phyloP scores from a whole-genome alignment of 1,284 basidiomycete genomes.

The Porphyrellus sp. region DNA sequence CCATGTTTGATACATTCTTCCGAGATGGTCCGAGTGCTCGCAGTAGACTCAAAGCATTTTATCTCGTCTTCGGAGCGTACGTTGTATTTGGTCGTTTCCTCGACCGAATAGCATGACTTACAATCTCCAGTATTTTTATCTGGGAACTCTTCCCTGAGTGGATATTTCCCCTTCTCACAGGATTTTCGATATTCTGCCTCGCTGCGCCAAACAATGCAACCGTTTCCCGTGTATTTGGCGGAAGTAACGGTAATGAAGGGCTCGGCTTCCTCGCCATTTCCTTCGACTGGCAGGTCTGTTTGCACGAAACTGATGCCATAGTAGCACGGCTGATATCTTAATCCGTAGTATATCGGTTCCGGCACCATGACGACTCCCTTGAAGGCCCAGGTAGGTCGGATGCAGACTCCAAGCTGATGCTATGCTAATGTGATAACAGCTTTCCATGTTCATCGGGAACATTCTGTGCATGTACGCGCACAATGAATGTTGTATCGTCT shows the following conservation, averaged over 20 bases:
- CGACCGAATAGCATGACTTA: background rate
- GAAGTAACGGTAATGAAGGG: slow-evolving; percentile 59
- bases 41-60: slow-evolving; percentile 48
- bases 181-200: slow-evolving; percentile 56
- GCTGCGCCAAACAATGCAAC: slow-evolving; percentile 46
- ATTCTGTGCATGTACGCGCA: slow-evolving; percentile 44
- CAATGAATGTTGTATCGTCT: background rate
- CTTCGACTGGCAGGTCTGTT: slow-evolving; percentile 7
- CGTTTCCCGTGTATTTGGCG: slow-evolving; percentile 58
- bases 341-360: slow-evolving; percentile 41
- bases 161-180: slow-evolving; percentile 49
- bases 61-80: slow-evolving; percentile 45
- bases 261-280: slow-evolving; percentile 38
- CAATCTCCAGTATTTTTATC: slow-evolving; percentile 40
- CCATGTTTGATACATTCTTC: slow-evolving; percentile 57
- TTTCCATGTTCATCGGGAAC: slow-evolving; percentile 44
- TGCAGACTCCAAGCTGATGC: rapidly evolving
- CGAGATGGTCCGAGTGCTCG: slow-evolving; percentile 45
- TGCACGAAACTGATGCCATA: background rate
- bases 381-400: slow-evolving; percentile 36
- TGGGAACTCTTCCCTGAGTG: slow-evolving; percentile 55
- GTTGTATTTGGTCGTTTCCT: background rate
- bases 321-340: background rate
- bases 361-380: slow-evolving; percentile 48
- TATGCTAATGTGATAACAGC: slow-evolving; percentile 15